Evolutionary conservation across 116 monocot genomes (phyloP), one percentile per base, ranked within the genome.

Genomic region (Zostera marina): DNA sequence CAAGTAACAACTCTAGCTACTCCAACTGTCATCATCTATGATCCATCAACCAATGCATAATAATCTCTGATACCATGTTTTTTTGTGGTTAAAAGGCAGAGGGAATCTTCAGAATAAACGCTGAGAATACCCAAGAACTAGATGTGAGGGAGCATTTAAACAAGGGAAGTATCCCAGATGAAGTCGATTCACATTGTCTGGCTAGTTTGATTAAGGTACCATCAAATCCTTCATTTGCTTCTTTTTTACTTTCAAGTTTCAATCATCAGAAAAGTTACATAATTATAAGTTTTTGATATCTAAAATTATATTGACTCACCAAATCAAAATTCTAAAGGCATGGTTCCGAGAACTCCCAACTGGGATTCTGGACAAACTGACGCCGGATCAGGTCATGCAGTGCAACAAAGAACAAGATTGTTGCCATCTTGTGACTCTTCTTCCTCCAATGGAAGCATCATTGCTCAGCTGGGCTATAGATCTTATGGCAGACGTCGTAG

Each of bases 301-400:
- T n/a, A n/a, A n/a, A n/a, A n/a, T n/a, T n/a, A n/a, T n/a, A n/a
- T n/a, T n/a, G n/a, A n/a, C n/a, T n/a, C 5, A 32, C 32, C 5
- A 32, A 32, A 32, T 32, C 1, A 23, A 9, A 22, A 32, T 9
- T 59, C 3, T 1, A 13, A 52, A 94, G 94, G 88, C 94, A 21
- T 94, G 94, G 94, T 94, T 88, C 70, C 78, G 94, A 59, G 94
- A 94, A 68, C 81, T 94, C 58, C 94, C 94, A 13, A 62, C 70
- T 38, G 94, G 94, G 15, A 63, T 94, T 49, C 70, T 94, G 22
- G 94, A 94, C 44, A 61, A 76, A 3, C 69, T 88, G 10, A 61
- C 79, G 7, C 74, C 81, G 8, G 81, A 88, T 60, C 75, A 76
- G 60, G 77, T 94, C 44, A 84, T 88, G 84, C 74, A 73, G 47